Base-by-base conservation (phyloP, 805 yeast species). In the Lachancea mirantina region DNA sequence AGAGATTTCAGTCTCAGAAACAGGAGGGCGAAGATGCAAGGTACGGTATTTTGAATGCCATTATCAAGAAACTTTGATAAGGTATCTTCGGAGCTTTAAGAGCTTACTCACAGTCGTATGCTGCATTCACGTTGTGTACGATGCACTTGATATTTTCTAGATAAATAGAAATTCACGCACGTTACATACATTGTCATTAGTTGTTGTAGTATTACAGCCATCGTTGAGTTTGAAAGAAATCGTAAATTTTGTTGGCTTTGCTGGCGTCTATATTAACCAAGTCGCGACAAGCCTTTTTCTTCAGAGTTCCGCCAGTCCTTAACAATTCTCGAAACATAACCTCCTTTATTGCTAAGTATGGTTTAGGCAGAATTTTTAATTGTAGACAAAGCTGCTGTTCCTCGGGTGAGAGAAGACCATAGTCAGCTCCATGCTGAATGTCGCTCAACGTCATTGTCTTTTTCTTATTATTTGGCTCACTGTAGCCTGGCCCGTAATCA, bases 301-400 rank as follows among this genome's bases (percentile, higher is more conserved):
- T 84, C 49, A 92, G 56, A 5, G 70, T 61, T 4, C 97, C 97
- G 23, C 94, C 94, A 26, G 82, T 78, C 44, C 84, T 77, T 23
- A 88, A 64, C 19, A 94, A 74, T 52, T 88, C 96, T 46, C 94
- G 74, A 66, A 92, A 85, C 35, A 92, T 59, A 3, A 84, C 76
- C 54, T 84, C 95, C 52, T 92, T 92, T 42, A 92, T 84, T 2
- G 94, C 95, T 40, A 92, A 64, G 51, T 89, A 92, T 3, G 97
- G 94, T 55, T 92, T 89, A 10, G 99, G 98, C 36, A 82, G 61
- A 8, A 94, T 79, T 41, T 94, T 74, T 40, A 94, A 65, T 30
- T 76, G 81, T 4, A 88, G 69, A 61, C 98, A 94, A 28, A 92
- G 61, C 34, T 74, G 76, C 54, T 81, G 89, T 54, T 92, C 99